These are phyloP conservation scores for Thalassiosira livingstoniorum DNA, from an alignment of 352 stramenopile species.

Conservation along the genomic window DNA sequence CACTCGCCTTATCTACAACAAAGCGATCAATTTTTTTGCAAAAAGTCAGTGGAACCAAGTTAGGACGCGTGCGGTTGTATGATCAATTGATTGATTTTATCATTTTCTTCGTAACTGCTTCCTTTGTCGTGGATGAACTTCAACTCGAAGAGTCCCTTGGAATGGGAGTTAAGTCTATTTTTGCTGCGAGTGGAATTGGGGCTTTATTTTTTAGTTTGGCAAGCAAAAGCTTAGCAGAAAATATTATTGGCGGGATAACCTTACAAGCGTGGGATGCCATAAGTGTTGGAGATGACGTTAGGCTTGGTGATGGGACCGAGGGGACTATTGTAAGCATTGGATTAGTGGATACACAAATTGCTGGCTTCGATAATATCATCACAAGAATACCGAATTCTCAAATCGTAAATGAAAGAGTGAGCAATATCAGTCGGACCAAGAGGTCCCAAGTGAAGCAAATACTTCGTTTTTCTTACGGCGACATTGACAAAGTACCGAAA, in stretches of 20 bases:
- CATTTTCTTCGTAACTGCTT: too few relatives aligned
- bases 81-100: too few relatives aligned
- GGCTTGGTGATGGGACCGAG: slow-evolving; percentile 67
- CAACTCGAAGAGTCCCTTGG: too few relatives aligned
- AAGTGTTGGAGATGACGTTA: slow-evolving; percentile 66
- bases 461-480: slow-evolving; percentile 63
- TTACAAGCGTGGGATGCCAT: slow-evolving; percentile 68
- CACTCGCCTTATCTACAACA: too few relatives aligned
- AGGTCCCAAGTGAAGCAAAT: slow-evolving; percentile 67
- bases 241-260: slow-evolving; percentile 64
- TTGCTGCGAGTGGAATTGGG: slow-evolving; percentile 61
- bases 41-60: too few relatives aligned
- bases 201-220: slow-evolving; percentile 71
- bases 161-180: too few relatives aligned
- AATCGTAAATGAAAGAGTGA: slow-evolving; percentile 45
- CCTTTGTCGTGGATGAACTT: too few relatives aligned
- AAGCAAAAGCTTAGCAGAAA: slow-evolving; percentile 56
- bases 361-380: slow-evolving; percentile 57
- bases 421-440: slow-evolving; percentile 63
- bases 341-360: slow-evolving; percentile 65
- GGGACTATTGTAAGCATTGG: slow-evolving; percentile 62
- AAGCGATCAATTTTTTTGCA: too few relatives aligned
- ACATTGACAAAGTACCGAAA: slow-evolving; percentile 65
- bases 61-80: too few relatives aligned
- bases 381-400: slow-evolving; percentile 59